Conservation (phyloP, 2,329 filamentous ascomycete genomes). For the Celoporthe dispersa region DNA sequence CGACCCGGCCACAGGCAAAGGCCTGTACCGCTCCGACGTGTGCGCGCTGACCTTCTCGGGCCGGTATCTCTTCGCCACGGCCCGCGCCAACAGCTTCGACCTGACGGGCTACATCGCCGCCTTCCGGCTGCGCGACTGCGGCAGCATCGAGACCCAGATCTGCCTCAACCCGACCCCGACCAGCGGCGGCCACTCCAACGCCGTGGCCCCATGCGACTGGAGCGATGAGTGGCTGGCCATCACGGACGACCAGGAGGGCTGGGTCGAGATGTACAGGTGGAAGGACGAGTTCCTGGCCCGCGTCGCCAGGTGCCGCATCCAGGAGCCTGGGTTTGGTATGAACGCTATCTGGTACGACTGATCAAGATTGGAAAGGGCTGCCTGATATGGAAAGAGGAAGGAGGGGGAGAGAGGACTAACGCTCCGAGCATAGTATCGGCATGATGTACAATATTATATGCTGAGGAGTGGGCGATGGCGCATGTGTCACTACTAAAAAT, state of each 20-base stretch:
- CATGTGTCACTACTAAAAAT: too few relatives aligned
- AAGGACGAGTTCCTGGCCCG: slow-evolving; percentile 78
- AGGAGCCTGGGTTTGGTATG: slow-evolving; percentile 92
- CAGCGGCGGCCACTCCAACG: slow-evolving; percentile 86
- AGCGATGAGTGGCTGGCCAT: slow-evolving; percentile 88
- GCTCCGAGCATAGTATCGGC: neutral
- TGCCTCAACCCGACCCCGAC: slow-evolving; percentile 84
- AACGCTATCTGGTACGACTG: slow-evolving; percentile 95
- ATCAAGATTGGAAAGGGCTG: slow-evolving; percentile 18
- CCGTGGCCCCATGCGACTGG: slow-evolving; percentile 82
- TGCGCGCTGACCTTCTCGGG: slow-evolving; percentile 71
- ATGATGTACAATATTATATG: too few relatives aligned
- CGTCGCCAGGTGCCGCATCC: slow-evolving; percentile 76
- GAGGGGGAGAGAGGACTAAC: neutral
- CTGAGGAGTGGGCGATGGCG: too few relatives aligned
- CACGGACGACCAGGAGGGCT: slow-evolving; percentile 86
- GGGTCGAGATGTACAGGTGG: slow-evolving; percentile 87
- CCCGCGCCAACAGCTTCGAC: slow-evolving; percentile 75
- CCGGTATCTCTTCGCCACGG: slow-evolving; percentile 80
- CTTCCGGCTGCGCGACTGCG: slow-evolving; percentile 71
- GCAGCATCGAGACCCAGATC: slow-evolving; percentile 77
- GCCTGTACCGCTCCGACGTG: slow-evolving; percentile 86
- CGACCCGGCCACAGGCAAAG: slow-evolving; percentile 44
- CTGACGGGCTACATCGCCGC: slow-evolving; percentile 83
- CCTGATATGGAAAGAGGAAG: too few relatives aligned